phyloP scores from a whole-genome alignment of 1,284 basidiomycete genomes.

The Sanghuangporus sanghuang region DNA sequence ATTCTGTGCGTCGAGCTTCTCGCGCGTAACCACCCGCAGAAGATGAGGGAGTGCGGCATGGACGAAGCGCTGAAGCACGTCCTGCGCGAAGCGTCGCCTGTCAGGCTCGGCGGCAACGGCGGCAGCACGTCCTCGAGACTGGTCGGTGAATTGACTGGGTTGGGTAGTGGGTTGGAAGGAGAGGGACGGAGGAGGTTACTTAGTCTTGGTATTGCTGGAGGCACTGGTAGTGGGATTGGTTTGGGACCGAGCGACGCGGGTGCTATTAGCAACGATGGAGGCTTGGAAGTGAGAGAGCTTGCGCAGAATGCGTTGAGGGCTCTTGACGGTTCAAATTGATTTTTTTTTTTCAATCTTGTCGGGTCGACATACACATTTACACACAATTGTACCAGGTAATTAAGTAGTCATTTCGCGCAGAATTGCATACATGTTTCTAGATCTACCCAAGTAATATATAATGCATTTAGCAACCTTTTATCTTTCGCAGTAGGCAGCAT shows the following conservation, averaged over 20 bases:
- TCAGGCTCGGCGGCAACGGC: too few relatives aligned
- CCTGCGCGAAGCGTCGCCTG: slow-evolving; percentile 25
- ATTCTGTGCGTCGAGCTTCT: slow-evolving; percentile 54
- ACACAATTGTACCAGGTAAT: too few relatives aligned
- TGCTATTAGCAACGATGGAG: slow-evolving; percentile 21
- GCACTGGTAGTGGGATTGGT: neutral
- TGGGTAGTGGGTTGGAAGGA: neutral
- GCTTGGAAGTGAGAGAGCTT: slow-evolving; percentile 51
- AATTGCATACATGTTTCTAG: too few relatives aligned
- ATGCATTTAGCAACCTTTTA: too few relatives aligned
- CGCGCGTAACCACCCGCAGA: slow-evolving; percentile 31
- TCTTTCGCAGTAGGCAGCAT: neutral
- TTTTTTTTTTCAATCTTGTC: neutral
- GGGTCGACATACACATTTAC: neutral
- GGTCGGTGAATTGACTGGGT: slow-evolving; percentile 7
- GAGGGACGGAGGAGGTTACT: neutral
- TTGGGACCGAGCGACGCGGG: neutral
- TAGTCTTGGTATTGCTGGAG: slow-evolving; percentile 15
- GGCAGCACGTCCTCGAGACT: slow-evolving; percentile 11
- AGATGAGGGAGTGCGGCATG: slow-evolving; percentile 39
- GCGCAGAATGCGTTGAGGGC: slow-evolving; percentile 44
- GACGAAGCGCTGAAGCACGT: slow-evolving; percentile 35
- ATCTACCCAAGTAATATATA: too few relatives aligned
- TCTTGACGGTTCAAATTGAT: neutral
- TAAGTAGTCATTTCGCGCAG: too few relatives aligned